phyloP scores from a whole-genome alignment of 2,329 filamentous ascomycete species.

The Neopestalotiopsis sp. region DNA sequence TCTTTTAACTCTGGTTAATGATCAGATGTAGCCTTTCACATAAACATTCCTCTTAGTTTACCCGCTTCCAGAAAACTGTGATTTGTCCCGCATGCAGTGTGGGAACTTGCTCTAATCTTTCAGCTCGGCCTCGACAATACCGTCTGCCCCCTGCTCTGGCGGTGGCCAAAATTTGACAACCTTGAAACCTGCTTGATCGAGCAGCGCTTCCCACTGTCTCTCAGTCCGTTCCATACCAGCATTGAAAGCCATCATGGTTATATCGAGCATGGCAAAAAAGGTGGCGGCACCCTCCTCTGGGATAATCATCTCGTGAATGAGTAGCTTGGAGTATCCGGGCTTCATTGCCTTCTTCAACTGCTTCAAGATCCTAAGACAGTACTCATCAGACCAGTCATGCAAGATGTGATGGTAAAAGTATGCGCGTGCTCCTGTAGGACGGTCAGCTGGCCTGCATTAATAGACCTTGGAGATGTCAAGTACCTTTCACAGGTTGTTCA shows the following conservation, averaged over 20 bases:
- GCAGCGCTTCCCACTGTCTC: constrained; percentile 32
- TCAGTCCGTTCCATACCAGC: constrained; percentile 33
- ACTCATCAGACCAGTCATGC: background rate
- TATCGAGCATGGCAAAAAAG: constrained; percentile 32
- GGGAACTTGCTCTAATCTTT: background rate
- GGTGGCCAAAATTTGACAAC: constrained; percentile 31
- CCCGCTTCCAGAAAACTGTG: no score
- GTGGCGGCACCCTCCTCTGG: constrained; percentile 29
- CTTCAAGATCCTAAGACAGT: background rate
- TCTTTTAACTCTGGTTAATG: no score
- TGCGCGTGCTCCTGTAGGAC: background rate
- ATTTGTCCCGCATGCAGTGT: no score
- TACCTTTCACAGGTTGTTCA: background rate
- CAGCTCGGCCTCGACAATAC: constrained; percentile 31
- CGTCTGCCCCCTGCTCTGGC: constrained; percentile 28
- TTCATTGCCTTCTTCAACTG: constrained; percentile 36
- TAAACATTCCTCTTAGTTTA: no score
- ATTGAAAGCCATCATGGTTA: constrained; percentile 39
- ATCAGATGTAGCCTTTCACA: no score
- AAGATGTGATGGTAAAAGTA: background rate
- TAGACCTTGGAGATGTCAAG: background rate
- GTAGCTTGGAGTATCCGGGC: constrained; percentile 39
- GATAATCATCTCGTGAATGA: constrained; percentile 40
- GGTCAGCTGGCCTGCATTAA: background rate
- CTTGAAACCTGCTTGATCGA: constrained; percentile 27